Evolutionary conservation across 129 eudicot species (phyloP), one percentile per base, ranked within the genome.

Genomic region (Apium graveolens): DNA sequence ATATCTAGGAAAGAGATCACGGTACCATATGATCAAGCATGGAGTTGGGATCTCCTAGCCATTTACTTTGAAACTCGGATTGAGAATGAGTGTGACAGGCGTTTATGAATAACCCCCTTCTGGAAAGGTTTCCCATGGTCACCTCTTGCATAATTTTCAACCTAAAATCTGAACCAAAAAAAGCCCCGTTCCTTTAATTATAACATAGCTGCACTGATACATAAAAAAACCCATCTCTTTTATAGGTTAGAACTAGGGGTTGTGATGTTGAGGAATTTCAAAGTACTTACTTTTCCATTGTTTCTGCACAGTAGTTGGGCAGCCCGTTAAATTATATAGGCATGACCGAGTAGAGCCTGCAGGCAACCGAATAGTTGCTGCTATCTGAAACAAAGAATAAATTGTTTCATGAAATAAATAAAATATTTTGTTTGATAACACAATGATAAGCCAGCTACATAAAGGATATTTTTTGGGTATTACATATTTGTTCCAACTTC

Each of bases 21-120:
- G 13, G 34, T 51, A 34, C 78, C 78, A 13, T 76, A 63, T 76
- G 34, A 32, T 76, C 69, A 13, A 76, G 26, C 68, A 34, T 51
- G n/a, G 78, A 76, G 17, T 34, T 29, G 57, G 78, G 78, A 76
- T 46, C 66, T 8, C 78, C 78, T 9, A 76, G 78, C 78, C 78
- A 76, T 76, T 76, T 76, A 26, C 42, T 24, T 57, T 76, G 78
- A 21, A 76, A 76, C 66, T 48, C 66, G 20, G 78, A 48, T 37
- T 76, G 78, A 44, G 66, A 49, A 53, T 76, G 78, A 21, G 78
- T 76, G 34, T 76, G 78, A 43, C 78, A 76, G 11, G 78, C 20
- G 69, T 76, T 76, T 39, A 76, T 76, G 66, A 76, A 76, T 21
- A 76, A 48, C 24, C 78, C 78, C 76, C 75, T 63, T 39, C 31